Conservation (phyloP, 1,284 basidiomycete species). For the Omphalotus olearius region DNA sequence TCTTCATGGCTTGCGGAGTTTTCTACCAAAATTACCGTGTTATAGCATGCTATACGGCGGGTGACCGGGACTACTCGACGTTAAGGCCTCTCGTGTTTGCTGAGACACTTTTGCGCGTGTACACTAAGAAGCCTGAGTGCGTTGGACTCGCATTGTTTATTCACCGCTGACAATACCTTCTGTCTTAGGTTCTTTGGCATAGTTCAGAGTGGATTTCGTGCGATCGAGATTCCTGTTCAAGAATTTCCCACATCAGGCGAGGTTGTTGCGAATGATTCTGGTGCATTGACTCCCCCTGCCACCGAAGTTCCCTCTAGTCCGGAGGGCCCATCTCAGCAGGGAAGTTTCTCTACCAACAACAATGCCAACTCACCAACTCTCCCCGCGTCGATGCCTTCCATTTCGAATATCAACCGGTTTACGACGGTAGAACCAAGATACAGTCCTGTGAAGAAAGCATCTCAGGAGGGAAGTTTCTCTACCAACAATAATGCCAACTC, state of each 20-base stretch:
- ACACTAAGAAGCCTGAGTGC: conserved; percentile 56
- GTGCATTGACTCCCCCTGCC: too few relatives aligned
- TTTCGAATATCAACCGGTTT: background rate
- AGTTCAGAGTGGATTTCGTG: conserved; percentile 64
- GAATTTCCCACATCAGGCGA: too few relatives aligned
- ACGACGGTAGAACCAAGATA: background rate
- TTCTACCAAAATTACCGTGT: background rate
- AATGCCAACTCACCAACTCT: too few relatives aligned
- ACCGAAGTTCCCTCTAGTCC: too few relatives aligned
- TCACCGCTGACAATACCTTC: background rate
- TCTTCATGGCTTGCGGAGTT: conserved; percentile 16
- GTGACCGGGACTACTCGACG: conserved; percentile 55
- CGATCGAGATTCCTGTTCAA: conserved; percentile 23
- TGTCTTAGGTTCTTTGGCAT: conserved; percentile 43
- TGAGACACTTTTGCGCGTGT: conserved; percentile 62
- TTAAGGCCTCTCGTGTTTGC: conserved; percentile 59
- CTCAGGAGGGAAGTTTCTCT: too few relatives aligned
- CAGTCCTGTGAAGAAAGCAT: too few relatives aligned
- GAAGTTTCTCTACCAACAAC: too few relatives aligned
- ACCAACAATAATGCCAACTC: too few relatives aligned
- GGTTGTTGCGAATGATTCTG: too few relatives aligned
- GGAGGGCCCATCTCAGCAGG: too few relatives aligned
- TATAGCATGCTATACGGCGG: conserved; percentile 40
- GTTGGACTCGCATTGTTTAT: conserved; percentile 14
- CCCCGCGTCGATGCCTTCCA: too few relatives aligned